Conservation (phyloP, 2,329 filamentous ascomycete genomes). For the Blumeria hordei region DNA sequence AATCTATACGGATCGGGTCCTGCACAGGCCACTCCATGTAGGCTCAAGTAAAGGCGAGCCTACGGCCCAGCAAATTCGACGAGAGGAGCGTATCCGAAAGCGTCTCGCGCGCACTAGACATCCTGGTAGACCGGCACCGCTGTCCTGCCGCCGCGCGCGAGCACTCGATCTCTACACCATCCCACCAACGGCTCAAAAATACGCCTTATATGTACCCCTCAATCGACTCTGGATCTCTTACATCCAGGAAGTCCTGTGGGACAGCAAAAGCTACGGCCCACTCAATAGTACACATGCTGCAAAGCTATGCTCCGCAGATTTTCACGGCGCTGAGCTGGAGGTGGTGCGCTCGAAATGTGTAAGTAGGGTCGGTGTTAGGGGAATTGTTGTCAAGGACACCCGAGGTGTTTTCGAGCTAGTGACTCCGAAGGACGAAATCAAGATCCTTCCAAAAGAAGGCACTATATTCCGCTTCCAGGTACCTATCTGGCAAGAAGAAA, state of each 20-base stretch:
- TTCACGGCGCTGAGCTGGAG: constrained; percentile 64
- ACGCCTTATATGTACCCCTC: constrained; percentile 53
- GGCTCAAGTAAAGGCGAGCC: constrained; percentile 16
- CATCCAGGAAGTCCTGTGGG: constrained; percentile 51
- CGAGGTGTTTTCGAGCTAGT: constrained; percentile 72
- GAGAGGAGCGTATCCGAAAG: constrained; percentile 13
- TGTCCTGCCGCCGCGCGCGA: constrained; percentile 62
- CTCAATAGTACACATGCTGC: constrained; percentile 27
- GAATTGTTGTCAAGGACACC: constrained; percentile 74
- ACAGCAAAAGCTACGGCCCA: constrained; percentile 7
- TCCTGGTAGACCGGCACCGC: constrained; percentile 32
- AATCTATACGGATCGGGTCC: constrained; percentile 63
- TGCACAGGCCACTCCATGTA: constrained; percentile 58
- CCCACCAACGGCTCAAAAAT: constrained; percentile 41
- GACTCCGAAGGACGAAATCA: constrained; percentile 43
- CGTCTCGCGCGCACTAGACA: constrained; percentile 18
- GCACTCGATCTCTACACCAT: constrained; percentile 50
- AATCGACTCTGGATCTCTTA: constrained; percentile 66
- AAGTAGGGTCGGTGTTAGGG: constrained; percentile 57
- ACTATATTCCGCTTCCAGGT: constrained; percentile 63
- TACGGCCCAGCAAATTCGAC: constrained; percentile 14
- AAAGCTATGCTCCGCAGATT: constrained; percentile 66
- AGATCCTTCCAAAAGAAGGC: constrained; percentile 71
- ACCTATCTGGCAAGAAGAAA: constrained; percentile 17
- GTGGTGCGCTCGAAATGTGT: constrained; percentile 64